Percentiles rank a stretch among this genome's conserved stretches.
phyloP scores from a whole-genome alignment of 192 early-diverging fungal genomes.

The Ambispora gerdemannii region DNA sequence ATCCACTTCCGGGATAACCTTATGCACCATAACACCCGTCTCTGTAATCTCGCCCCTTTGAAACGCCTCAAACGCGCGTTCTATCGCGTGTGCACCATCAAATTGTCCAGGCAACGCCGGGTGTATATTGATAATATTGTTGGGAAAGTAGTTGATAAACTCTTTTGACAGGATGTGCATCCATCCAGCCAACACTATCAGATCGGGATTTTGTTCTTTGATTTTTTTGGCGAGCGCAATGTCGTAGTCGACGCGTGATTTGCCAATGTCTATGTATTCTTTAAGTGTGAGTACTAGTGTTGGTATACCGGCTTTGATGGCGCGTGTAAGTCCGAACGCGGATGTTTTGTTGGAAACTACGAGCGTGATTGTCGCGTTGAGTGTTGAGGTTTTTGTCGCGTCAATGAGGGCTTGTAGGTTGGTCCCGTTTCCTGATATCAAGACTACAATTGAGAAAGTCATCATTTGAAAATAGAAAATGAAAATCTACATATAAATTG shows the following conservation, averaged over 20 bases:
- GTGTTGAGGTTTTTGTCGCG: constrained; percentile 48
- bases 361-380: constrained; percentile 67
- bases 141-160: constrained; percentile 72
- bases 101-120: constrained; percentile 95
- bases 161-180: constrained; percentile 95
- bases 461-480: constrained; percentile 23
- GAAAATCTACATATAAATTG: too few relatives aligned
- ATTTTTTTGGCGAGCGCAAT: constrained; percentile 73
- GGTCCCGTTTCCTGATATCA: constrained; percentile 91
- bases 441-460: constrained; percentile 71
- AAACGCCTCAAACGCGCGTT: constrained; percentile 88
- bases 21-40: constrained; percentile 91
- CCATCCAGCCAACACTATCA: constrained; percentile 93
- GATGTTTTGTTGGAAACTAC: constrained; percentile 86
- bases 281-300: constrained; percentile 81
- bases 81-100: constrained; percentile 96
- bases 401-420: constrained; percentile 98
- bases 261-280: constrained; percentile 75
- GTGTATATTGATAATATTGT: constrained; percentile 90
- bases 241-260: constrained; percentile 88
- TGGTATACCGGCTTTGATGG: constrained; percentile 75
- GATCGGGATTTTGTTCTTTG: constrained; percentile 62
- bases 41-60: constrained; percentile 65
- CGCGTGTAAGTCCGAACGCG: constrained; percentile 91
- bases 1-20: constrained; percentile 95